Conservation (phyloP, 768 basidiomycete genomes). For the Xerocomus brunneocitrinus region DNA sequence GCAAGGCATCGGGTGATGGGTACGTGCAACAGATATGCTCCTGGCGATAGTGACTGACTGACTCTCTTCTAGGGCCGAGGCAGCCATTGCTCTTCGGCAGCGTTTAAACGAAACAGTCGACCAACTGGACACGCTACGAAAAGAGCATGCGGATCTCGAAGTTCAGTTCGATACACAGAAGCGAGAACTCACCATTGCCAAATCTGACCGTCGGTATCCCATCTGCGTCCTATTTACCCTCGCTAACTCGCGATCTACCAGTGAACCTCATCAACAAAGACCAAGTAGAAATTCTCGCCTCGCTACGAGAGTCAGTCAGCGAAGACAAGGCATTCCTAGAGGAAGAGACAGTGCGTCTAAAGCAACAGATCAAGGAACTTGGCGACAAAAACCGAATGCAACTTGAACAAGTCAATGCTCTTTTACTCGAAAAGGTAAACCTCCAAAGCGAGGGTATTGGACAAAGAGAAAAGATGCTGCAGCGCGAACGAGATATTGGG, state of each 20-base stretch:
- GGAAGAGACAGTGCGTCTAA: constrained; percentile 58
- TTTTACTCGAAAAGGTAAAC: constrained; percentile 89
- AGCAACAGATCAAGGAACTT: constrained; percentile 64
- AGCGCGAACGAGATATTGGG: constrained; percentile 84
- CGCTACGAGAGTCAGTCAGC: constrained; percentile 81
- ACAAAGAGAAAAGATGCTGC: constrained; percentile 81
- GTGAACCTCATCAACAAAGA: constrained; percentile 92
- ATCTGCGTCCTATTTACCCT: neutral
- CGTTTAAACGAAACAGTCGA: constrained; percentile 85
- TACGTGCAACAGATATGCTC: constrained; percentile 30
- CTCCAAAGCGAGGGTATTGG: constrained; percentile 89
- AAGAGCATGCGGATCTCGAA: constrained; percentile 65
- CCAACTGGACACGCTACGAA: constrained; percentile 66
- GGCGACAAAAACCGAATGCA: constrained; percentile 87
- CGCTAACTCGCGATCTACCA: constrained; percentile 28
- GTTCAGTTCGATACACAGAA: constrained; percentile 58
- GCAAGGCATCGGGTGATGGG: constrained; percentile 82
- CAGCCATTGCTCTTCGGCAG: constrained; percentile 83
- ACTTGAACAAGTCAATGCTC: constrained; percentile 76
- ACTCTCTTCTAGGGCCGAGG: constrained; percentile 57
- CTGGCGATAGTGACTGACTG: constrained; percentile 1
- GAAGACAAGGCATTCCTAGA: constrained; percentile 80
- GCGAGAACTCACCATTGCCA: constrained; percentile 75
- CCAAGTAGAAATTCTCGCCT: constrained; percentile 84
- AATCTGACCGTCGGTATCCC: constrained; percentile 68